Evolutionary conservation across 83 land plant genomes (phyloP).

Genomic region (Thuja plicata): DNA sequence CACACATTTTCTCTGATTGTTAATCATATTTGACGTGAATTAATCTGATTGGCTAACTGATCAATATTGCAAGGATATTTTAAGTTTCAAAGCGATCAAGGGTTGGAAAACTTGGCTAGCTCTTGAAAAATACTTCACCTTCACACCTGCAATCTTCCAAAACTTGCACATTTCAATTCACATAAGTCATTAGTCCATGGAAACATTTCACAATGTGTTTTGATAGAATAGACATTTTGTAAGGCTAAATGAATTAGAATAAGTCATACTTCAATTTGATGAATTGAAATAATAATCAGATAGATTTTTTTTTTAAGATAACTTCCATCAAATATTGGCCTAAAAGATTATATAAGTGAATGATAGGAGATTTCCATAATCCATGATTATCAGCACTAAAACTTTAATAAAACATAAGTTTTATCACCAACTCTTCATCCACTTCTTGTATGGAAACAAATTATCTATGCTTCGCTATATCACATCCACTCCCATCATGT

Average conservation of each 20-base stretch:
- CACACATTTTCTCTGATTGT: not conserved
- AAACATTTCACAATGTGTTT: not conserved
- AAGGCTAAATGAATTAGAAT: too few relatives aligned
- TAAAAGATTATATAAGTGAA: not conserved
- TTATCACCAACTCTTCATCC: too few relatives aligned
- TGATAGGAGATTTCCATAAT: too few relatives aligned
- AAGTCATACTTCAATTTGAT: not conserved
- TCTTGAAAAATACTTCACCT: slow-evolving; percentile 47
- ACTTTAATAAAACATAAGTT: too few relatives aligned
- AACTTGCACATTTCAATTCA: slow-evolving; percentile 33
- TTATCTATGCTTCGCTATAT: too few relatives aligned
- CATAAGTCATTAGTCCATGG: not conserved
- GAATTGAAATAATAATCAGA: too few relatives aligned
- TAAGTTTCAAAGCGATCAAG: not conserved
- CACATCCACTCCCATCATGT: too few relatives aligned
- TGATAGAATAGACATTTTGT: not conserved
- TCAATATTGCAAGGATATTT: not conserved
- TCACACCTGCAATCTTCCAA: slow-evolving; percentile 64
- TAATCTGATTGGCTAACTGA: not conserved
- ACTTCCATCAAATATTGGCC: not conserved
- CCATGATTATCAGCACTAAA: too few relatives aligned
- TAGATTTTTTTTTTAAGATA: too few relatives aligned
- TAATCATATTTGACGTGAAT: not conserved
- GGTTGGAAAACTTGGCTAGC: slow-evolving; percentile 37
- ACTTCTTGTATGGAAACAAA: too few relatives aligned